Percentiles rank a stretch among this genome's conserved stretches.
Conservation (phyloP, 495 filamentous ascomycete genomes). For the Cairneyella variabilis region DNA sequence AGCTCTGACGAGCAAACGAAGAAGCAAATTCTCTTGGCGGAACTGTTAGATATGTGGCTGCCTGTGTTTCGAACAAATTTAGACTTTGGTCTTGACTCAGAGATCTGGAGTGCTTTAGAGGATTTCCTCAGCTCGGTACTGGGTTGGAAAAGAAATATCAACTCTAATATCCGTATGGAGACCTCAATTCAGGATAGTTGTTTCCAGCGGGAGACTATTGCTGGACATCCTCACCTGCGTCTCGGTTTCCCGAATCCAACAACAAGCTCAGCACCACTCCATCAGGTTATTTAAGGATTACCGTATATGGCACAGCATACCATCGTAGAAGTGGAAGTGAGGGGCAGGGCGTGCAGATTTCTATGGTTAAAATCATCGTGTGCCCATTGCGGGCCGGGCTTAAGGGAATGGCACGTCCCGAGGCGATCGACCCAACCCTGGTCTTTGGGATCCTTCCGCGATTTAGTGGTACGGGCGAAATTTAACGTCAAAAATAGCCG, state of each 20-base stretch:
- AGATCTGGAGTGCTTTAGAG: too few species aligned
- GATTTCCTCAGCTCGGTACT: background rate
- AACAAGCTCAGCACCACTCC: too few species aligned
- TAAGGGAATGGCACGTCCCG: slow-evolving; percentile 20
- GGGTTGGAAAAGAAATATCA: background rate
- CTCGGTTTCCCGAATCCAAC: too few species aligned
- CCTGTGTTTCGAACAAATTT: too few species aligned
- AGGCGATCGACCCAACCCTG: slow-evolving; percentile 18
- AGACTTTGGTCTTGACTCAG: too few species aligned
- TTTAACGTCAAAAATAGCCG: slow-evolving; percentile 16
- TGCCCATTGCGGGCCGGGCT: slow-evolving; percentile 16
- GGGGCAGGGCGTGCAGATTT: background rate
- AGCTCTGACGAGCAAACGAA: background rate
- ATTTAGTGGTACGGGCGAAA: background rate
- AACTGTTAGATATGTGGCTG: too few species aligned
- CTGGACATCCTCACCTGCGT: too few species aligned
- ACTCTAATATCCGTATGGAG: background rate
- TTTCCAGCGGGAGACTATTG: too few species aligned
- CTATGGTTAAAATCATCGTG: slow-evolving; percentile 2
- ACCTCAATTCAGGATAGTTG: background rate
- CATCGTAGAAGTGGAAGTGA: background rate
- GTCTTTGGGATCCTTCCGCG: slow-evolving; percentile 10
- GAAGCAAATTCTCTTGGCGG: too few species aligned
- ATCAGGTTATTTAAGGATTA: too few species aligned
- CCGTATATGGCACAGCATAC: too few species aligned